Conservation (phyloP, 495 filamentous ascomycete species). For the Friedmanniomyces simplex region DNA sequence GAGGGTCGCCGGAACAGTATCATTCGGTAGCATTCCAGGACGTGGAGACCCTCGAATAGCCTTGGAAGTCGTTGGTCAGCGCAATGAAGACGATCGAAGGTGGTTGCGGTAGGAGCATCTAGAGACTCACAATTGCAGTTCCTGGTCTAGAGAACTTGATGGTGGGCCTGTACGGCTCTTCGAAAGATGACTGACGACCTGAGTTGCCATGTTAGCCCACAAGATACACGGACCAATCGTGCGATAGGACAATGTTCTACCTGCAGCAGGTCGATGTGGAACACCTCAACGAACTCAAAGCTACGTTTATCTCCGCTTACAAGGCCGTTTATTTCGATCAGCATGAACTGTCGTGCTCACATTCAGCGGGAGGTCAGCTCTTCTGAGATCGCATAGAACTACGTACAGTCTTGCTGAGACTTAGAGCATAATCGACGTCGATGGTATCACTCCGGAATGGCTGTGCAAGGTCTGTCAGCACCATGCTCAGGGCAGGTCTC, state of each 20-base stretch:
- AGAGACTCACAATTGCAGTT: not conserved
- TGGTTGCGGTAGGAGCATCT: too few relatives aligned
- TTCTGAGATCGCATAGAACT: too few relatives aligned
- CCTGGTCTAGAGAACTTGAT: not conserved
- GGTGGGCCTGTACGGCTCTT: not conserved
- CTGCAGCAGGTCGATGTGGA: not conserved
- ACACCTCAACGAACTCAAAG: conserved; percentile 9
- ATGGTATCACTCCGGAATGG: not conserved
- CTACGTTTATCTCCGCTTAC: conserved; percentile 8
- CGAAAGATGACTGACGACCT: not conserved
- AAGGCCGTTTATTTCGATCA: conserved; percentile 7
- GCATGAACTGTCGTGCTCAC: not conserved
- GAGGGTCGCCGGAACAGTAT: not conserved
- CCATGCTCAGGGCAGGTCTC: not conserved
- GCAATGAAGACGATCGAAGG: too few relatives aligned
- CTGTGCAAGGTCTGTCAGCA: not conserved
- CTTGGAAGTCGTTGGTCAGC: not conserved
- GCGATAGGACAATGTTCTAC: too few relatives aligned
- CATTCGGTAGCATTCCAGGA: not conserved
- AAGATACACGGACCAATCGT: too few relatives aligned
- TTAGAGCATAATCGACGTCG: not conserved
- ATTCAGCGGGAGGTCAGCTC: too few relatives aligned
- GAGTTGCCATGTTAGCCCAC: too few relatives aligned
- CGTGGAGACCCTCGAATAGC: not conserved
- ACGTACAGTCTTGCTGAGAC: not conserved